These are phyloP conservation scores for Periglandula ipomoeae DNA, from an alignment of 2,329 filamentous ascomycete species.

Conservation along the genomic window DNA sequence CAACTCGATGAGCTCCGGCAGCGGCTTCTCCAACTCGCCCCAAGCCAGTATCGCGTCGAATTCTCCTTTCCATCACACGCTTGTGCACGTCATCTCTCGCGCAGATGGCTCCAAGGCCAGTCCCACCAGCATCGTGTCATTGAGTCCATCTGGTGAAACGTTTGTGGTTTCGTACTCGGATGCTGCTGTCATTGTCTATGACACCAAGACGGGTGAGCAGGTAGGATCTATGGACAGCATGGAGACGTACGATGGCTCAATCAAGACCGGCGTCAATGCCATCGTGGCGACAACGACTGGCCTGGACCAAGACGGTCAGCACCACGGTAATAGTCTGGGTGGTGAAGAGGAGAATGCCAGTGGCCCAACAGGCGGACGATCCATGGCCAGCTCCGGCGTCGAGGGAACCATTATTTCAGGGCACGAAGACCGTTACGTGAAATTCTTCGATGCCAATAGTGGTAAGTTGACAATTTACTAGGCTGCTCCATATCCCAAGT, in stretches of 20 bases:
- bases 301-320: constrained; percentile 57
- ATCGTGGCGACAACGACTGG: constrained; percentile 81
- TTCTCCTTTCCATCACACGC: constrained; percentile 78
- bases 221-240: constrained; percentile 86
- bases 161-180: constrained; percentile 93
- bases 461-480: constrained; percentile 53
- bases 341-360: constrained; percentile 62
- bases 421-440: constrained; percentile 90
- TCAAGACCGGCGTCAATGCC: constrained; percentile 73
- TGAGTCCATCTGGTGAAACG: constrained; percentile 72
- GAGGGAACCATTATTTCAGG: constrained; percentile 94
- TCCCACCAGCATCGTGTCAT: constrained; percentile 84
- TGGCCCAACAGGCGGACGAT: constrained; percentile 65
- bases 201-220: constrained; percentile 85
- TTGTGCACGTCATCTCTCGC: constrained; percentile 78
- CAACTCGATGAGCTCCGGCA: constrained; percentile 91
- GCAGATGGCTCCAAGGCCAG: constrained; percentile 57
- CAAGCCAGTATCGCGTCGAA: constrained; percentile 80
- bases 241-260: constrained; percentile 85
- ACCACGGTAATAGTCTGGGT: constrained; percentile 45
- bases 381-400: constrained; percentile 63
- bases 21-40: constrained; percentile 80
- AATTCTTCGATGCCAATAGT: constrained; percentile 97
- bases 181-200: constrained; percentile 82
- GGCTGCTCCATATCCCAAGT: neutral